A percentile compares a stretch with the other conserved stretches of the same genome.
Conservation (phyloP, 768 basidiomycete species). For the Pleurotus djamor region DNA sequence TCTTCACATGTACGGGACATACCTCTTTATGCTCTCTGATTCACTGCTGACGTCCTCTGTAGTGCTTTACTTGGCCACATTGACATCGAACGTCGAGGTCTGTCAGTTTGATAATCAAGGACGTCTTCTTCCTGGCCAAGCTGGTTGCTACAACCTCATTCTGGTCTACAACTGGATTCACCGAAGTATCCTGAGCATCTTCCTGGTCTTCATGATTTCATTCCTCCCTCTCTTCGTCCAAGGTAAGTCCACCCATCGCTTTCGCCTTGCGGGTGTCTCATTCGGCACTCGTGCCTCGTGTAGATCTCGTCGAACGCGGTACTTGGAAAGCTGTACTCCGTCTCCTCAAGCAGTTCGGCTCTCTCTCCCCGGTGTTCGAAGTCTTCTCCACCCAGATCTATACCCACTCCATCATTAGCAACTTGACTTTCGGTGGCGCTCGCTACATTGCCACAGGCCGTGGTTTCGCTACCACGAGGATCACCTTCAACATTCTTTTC, state of each 20-base stretch:
- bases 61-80: constrained; percentile 95
- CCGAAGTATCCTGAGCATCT: constrained; percentile 95
- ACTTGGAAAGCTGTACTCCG: constrained; percentile 90
- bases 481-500: constrained; percentile 93
- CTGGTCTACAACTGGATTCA: constrained; percentile 96
- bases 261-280: constrained; percentile 4
- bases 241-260: constrained; percentile 45
- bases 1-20: constrained; percentile 75
- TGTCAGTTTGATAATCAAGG: constrained; percentile 78
- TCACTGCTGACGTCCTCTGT: constrained; percentile 12
- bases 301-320: constrained; percentile 95
- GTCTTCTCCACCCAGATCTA: constrained; percentile 99
- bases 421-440: constrained; percentile 96
- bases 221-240: constrained; percentile 95
- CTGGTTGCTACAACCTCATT: constrained; percentile 91
- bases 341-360: constrained; percentile 91
- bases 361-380: constrained; percentile 94
- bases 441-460: constrained; percentile 98
- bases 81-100: constrained; percentile 77
- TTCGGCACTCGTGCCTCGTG: not conserved
- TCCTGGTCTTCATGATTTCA: constrained; percentile 97
- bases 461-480: constrained; percentile 96
- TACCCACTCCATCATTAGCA: constrained; percentile 95
- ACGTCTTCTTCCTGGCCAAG: constrained; percentile 72
- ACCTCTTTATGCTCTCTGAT: not conserved